Evolutionary conservation across 2,329 filamentous ascomycete genomes (phyloP).

Genomic region (Stachybotrys chartarum): DNA sequence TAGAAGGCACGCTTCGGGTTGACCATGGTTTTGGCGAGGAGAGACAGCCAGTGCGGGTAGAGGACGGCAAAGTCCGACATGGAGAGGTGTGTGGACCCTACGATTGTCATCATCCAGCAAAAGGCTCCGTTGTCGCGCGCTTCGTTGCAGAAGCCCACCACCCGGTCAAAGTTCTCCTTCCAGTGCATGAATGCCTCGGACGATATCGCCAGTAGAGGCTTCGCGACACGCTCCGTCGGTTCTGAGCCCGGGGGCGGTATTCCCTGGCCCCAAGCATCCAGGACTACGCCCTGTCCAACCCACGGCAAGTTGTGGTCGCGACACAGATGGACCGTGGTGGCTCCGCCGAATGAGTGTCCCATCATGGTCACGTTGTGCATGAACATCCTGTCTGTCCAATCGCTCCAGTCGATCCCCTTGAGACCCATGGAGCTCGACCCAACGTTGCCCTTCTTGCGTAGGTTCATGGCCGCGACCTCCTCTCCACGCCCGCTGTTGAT

Average conservation of each 20-base stretch:
- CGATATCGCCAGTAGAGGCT: slow-evolving; percentile 56
- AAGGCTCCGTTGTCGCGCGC: slow-evolving; percentile 36
- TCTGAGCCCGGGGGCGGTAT: slow-evolving; percentile 36
- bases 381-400: slow-evolving; percentile 50
- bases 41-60: slow-evolving; percentile 50
- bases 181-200: slow-evolving; percentile 66
- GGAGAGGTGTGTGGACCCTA: slow-evolving; percentile 57
- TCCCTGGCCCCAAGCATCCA: slow-evolving; percentile 56
- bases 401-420: slow-evolving; percentile 44
- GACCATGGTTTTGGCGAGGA: slow-evolving; percentile 56
- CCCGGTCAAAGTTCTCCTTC: slow-evolving; percentile 53
- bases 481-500: slow-evolving; percentile 49
- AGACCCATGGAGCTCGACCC: slow-evolving; percentile 54
- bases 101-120: slow-evolving; percentile 44
- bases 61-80: slow-evolving; percentile 61
- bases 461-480: slow-evolving; percentile 40
- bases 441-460: slow-evolving; percentile 49
- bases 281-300: slow-evolving; percentile 56
- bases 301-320: slow-evolving; percentile 46
- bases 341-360: slow-evolving; percentile 62
- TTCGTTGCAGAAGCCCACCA: slow-evolving; percentile 50
- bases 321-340: slow-evolving; percentile 54
- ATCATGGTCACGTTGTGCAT: slow-evolving; percentile 52
- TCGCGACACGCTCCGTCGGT: slow-evolving; percentile 33
- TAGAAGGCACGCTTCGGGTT: slow-evolving; percentile 55